A percentile compares a stretch with the other conserved stretches of the same genome.
These are phyloP conservation scores for Vanderwaltozyma verrucispora DNA, from an alignment of 805 yeast species.

Conservation along the genomic window DNA sequence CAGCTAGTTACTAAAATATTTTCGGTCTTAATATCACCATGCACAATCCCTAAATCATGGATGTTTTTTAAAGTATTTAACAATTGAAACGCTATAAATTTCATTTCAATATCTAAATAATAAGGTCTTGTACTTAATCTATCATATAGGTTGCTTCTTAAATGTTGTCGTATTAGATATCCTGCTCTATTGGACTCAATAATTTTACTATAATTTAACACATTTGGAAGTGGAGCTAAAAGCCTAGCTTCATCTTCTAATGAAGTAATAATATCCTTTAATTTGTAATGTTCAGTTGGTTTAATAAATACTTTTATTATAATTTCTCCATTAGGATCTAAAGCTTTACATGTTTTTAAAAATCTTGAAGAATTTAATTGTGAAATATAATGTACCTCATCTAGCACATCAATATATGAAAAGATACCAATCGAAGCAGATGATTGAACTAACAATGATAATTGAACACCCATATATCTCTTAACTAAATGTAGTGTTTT, in stretches of 20 bases:
- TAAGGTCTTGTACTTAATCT: constrained; percentile 82
- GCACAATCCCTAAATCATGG: constrained; percentile 53
- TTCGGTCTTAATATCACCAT: constrained; percentile 90
- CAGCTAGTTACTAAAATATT: constrained; percentile 79
- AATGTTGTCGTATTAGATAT: constrained; percentile 73
- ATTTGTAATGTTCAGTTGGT: constrained; percentile 33
- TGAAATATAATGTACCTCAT: constrained; percentile 62
- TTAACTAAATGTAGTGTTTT: no score
- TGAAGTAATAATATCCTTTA: constrained; percentile 21
- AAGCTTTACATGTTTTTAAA: constrained; percentile 73
- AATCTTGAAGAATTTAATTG: constrained; percentile 75
- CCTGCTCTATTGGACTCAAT: constrained; percentile 90
- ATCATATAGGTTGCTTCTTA: constrained; percentile 76
- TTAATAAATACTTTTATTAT: constrained; percentile 78
- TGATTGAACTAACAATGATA: constrained; percentile 79
- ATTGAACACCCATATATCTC: constrained; percentile 91
- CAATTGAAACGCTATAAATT: constrained; percentile 77
- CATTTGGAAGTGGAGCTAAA: constrained; percentile 46
- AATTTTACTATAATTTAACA: constrained; percentile 59
- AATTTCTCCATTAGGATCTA: constrained; percentile 60
- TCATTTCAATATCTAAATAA: constrained; percentile 66
- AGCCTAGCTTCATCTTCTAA: constrained; percentile 27
- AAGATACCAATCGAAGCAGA: constrained; percentile 88
- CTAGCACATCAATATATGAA: constrained; percentile 76
- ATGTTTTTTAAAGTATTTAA: constrained; percentile 51